phyloP scores from a whole-genome alignment of 1,139 yeast genomes.

The Dujonia santamariae region DNA sequence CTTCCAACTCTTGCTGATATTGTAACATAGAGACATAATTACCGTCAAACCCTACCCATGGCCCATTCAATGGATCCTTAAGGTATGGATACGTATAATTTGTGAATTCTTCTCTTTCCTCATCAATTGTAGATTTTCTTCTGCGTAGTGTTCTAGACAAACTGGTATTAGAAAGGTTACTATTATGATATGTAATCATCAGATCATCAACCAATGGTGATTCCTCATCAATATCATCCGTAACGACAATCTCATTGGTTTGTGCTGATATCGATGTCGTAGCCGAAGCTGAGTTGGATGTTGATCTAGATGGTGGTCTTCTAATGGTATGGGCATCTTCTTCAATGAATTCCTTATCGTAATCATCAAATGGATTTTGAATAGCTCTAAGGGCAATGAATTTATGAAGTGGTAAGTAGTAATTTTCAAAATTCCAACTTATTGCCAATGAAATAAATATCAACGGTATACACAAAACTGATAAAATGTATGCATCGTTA shows the following conservation, averaged over 20 bases:
- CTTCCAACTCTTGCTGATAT: slow-evolving; percentile 14
- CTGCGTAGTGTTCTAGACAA: slow-evolving; percentile 15
- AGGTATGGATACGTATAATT: slow-evolving; percentile 52
- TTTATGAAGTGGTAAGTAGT: slow-evolving; percentile 55
- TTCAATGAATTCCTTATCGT: slow-evolving; percentile 38
- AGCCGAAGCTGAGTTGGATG: background rate
- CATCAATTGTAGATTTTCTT: slow-evolving; percentile 50
- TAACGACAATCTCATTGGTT: background rate
- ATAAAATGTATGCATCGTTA: slow-evolving; percentile 55
- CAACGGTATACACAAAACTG: slow-evolving; percentile 52
- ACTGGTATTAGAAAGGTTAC: background rate
- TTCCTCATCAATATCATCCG: slow-evolving; percentile 4
- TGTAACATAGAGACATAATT: slow-evolving; percentile 45
- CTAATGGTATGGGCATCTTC: slow-evolving; percentile 22
- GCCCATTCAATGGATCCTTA: slow-evolving; percentile 49
- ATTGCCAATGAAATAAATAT: slow-evolving; percentile 48
- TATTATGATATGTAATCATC: background rate
- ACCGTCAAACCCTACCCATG: slow-evolving; percentile 58
- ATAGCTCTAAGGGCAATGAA: slow-evolving; percentile 66
- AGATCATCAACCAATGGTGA: slow-evolving; percentile 2
- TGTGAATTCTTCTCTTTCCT: slow-evolving; percentile 49
- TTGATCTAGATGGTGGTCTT: background rate
- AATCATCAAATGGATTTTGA: slow-evolving; percentile 38
- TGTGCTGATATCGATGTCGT: background rate
- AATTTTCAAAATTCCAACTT: slow-evolving; percentile 55